These are phyloP conservation scores for Lanmaoa pseudosensibilis DNA, from an alignment of 768 basidiomycete genomes.

Conservation along the genomic window DNA sequence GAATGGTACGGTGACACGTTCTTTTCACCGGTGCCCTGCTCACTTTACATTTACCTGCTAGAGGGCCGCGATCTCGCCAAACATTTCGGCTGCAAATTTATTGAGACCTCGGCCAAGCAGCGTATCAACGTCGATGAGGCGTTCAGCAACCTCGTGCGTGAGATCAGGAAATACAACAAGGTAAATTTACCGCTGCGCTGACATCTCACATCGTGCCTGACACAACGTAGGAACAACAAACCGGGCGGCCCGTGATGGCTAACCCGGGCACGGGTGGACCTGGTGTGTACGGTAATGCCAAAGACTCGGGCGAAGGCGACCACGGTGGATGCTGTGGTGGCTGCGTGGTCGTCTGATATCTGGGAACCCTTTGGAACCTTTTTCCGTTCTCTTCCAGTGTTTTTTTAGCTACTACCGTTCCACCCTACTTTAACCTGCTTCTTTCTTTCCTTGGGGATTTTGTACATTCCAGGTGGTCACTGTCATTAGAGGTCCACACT, in stretches of 20 bases:
- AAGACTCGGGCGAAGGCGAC: constrained; percentile 52
- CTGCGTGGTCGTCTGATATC: constrained; percentile 56
- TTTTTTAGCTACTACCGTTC: constrained; percentile 7
- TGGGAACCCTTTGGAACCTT: not conserved
- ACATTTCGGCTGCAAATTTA: constrained; percentile 91
- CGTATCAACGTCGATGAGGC: constrained; percentile 97
- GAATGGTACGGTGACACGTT: constrained; percentile 60
- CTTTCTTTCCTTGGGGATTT: constrained; percentile 8
- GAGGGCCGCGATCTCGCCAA: constrained; percentile 98
- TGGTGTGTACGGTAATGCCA: constrained; percentile 47
- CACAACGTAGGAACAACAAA: constrained; percentile 65
- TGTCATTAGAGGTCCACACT: constrained; percentile 4
- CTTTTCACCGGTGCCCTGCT: not conserved
- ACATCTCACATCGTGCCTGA: constrained; percentile 8
- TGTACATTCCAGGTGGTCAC: constrained; percentile 13
- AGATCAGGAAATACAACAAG: constrained; percentile 93
- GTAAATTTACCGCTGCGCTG: constrained; percentile 39
- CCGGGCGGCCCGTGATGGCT: constrained; percentile 63
- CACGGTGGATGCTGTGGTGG: constrained; percentile 63
- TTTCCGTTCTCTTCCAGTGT: constrained; percentile 1
- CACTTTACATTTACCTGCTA: constrained; percentile 32
- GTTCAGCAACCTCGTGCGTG: constrained; percentile 88
- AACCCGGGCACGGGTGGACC: constrained; percentile 43
- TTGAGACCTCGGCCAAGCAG: constrained; percentile 95
- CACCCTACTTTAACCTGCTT: constrained; percentile 8